phyloP scores from a whole-genome alignment of 306 rosid genomes.

The Luffa acutangula region DNA sequence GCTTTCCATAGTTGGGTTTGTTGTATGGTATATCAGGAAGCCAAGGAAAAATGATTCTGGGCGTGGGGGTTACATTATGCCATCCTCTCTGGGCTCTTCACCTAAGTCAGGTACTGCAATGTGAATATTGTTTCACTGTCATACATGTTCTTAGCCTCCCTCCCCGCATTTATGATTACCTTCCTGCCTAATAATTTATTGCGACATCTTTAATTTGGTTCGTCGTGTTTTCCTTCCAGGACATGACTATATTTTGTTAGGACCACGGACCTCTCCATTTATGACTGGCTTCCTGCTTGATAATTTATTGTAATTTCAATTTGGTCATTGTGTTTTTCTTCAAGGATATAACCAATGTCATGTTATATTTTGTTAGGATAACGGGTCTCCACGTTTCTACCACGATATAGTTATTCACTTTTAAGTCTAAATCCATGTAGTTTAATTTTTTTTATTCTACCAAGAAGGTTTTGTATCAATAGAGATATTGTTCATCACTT shows the following conservation, averaged over 20 bases:
- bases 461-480: background rate
- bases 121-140: background rate
- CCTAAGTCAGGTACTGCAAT: slow-evolving; percentile 52
- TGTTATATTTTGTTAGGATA: background rate
- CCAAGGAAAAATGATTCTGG: slow-evolving; percentile 33
- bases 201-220: background rate
- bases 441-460: background rate
- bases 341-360: background rate
- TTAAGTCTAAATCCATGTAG: background rate
- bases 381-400: background rate
- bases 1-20: slow-evolving; percentile 49
- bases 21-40: slow-evolving; percentile 55
- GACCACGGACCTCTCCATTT: background rate
- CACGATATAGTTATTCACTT: background rate
- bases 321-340: background rate
- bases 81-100: slow-evolving; percentile 37
- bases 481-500: background rate
- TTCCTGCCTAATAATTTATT: background rate
- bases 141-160: background rate
- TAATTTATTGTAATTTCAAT: background rate
- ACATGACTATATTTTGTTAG: background rate
- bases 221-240: background rate
- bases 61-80: slow-evolving; percentile 49
- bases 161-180: background rate
- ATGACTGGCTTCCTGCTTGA: background rate